Evolutionary conservation across 345 rosid genomes (phyloP).

Genomic region (Linum tenue): DNA sequence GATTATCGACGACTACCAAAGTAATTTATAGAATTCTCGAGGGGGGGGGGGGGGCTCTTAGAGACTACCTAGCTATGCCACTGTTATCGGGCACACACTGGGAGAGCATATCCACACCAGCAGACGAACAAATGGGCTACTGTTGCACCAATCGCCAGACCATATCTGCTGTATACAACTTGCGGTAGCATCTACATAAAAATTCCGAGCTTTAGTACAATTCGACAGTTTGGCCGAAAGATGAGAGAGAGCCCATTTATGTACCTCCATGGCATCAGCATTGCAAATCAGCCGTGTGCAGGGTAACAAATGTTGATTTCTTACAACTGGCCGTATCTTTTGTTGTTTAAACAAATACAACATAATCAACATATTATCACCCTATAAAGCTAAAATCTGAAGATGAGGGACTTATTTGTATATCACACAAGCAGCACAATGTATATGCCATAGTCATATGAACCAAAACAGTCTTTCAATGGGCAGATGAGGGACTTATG

Average conservation of each 20-base stretch:
- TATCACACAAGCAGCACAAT: background rate
- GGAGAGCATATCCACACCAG: too few relatives aligned
- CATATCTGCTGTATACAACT: constrained; percentile 1
- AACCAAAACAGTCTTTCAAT: too few relatives aligned
- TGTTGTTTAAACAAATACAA: background rate
- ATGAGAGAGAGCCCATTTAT: background rate
- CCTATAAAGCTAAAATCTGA: background rate
- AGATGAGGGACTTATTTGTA: background rate
- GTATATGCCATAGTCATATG: too few relatives aligned
- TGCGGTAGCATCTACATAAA: background rate
- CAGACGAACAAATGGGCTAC: too few relatives aligned
- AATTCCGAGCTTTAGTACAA: background rate
- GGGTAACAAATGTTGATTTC: constrained; percentile 6
- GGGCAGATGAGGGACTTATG: background rate
- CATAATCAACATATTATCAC: background rate
- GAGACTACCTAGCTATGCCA: too few relatives aligned
- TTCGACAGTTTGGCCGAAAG: background rate
- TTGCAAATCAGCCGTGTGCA: constrained; percentile 7
- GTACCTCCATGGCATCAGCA: constrained; percentile 9
- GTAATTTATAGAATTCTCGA: too few relatives aligned
- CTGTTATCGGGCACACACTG: too few relatives aligned
- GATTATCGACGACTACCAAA: too few relatives aligned
- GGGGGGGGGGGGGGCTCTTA: too few relatives aligned
- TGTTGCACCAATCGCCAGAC: too few relatives aligned
- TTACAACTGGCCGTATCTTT: constrained; percentile 10